Conservation (phyloP, 176 grass and related monocot species). For the Aegilops tauschii region DNA sequence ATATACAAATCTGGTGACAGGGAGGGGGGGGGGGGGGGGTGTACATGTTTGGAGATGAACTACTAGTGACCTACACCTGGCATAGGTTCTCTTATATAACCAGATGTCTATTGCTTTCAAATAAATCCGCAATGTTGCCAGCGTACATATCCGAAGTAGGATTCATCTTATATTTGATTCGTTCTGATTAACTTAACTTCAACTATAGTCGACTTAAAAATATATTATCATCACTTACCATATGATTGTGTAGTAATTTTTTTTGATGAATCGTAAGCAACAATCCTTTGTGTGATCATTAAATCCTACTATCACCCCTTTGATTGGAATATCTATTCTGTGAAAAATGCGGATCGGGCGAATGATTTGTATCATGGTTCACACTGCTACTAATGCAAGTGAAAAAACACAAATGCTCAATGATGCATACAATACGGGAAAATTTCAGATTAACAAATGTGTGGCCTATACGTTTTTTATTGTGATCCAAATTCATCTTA, state of each 20-base stretch:
- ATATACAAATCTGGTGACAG: neutral
- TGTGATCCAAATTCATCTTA: neutral
- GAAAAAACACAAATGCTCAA: neutral
- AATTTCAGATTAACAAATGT: neutral
- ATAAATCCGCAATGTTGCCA: neutral
- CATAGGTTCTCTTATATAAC: neutral
- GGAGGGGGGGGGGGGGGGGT: neutral
- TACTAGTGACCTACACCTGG: neutral
- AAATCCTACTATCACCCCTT: neutral
- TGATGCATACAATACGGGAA: neutral
- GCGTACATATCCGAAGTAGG: neutral
- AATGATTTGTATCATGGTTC: slow-evolving; percentile 10
- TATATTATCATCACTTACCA: neutral
- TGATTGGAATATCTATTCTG: neutral
- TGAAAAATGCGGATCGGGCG: neutral
- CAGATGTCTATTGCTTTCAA: neutral
- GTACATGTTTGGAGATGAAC: neutral
- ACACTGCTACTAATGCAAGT: neutral
- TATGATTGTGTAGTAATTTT: neutral
- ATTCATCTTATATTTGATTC: neutral
- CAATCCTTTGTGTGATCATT: neutral
- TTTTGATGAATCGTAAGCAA: neutral
- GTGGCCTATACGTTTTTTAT: neutral
- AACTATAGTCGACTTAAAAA: neutral
- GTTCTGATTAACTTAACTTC: neutral